Conservation (phyloP, 768 basidiomycete genomes). For the Panus rudis region DNA sequence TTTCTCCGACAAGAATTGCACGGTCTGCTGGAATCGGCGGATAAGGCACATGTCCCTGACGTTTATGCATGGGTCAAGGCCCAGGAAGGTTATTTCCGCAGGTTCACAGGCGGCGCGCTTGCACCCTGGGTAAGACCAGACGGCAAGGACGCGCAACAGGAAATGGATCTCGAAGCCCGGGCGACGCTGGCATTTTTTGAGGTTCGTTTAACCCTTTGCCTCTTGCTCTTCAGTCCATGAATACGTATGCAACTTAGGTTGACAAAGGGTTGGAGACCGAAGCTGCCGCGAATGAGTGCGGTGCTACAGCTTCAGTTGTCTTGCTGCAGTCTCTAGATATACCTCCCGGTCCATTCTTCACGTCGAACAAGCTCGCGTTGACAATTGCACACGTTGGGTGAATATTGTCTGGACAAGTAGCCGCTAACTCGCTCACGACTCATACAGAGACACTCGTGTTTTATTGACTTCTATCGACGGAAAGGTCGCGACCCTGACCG, state of each 20-base stretch:
- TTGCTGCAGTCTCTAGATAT: conserved; percentile 86
- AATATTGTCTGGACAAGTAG: conserved; percentile 17
- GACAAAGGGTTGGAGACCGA: conserved; percentile 42
- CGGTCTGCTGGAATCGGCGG: conserved; percentile 71
- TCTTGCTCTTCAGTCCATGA: background rate
- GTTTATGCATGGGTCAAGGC: conserved; percentile 71
- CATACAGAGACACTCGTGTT: conserved; percentile 77
- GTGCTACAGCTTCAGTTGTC: conserved; percentile 87
- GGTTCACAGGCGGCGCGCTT: conserved; percentile 78
- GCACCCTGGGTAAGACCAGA: conserved; percentile 49
- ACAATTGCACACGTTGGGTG: conserved; percentile 94
- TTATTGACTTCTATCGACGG: conserved; percentile 74
- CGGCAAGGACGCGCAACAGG: conserved; percentile 21
- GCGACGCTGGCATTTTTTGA: conserved; percentile 84
- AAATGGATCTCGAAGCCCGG: conserved; percentile 73
- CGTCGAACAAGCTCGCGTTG: conserved; percentile 64
- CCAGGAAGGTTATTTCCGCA: conserved; percentile 85
- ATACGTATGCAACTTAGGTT: background rate
- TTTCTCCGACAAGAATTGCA: conserved; percentile 83
- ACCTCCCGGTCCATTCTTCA: conserved; percentile 78
- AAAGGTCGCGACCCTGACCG: conserved; percentile 78
- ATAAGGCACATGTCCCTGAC: conserved; percentile 67
- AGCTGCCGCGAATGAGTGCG: conserved; percentile 64
- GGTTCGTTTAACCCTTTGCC: conserved; percentile 33
- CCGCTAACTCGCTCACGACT: background rate